phyloP scores from a whole-genome alignment of 2,329 filamentous ascomycete species.

The Neospermospora avenae region DNA sequence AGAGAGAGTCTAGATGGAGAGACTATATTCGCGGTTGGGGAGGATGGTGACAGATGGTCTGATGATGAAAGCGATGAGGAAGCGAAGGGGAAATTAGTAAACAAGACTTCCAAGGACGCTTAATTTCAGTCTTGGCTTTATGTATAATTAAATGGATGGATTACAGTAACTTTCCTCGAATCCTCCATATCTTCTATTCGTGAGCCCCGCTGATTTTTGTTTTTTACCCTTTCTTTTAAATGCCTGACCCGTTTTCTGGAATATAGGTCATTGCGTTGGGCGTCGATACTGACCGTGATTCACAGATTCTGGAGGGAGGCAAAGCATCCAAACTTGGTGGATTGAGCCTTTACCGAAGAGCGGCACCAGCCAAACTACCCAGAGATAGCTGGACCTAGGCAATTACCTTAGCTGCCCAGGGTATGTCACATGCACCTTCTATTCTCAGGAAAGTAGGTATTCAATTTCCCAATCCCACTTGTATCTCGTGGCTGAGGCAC shows the following conservation, averaged over 20 bases:
- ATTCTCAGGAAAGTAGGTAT: no score
- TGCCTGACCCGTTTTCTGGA: constrained; percentile 32
- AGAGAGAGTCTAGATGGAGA: constrained; percentile 75
- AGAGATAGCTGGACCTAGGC: no score
- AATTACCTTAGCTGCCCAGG: no score
- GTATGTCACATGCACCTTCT: no score
- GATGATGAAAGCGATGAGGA: constrained; percentile 68
- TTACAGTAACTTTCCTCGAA: constrained; percentile 4
- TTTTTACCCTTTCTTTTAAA: constrained; percentile 34
- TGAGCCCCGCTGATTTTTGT: neutral
- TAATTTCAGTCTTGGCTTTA: constrained; percentile 4
- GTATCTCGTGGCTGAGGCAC: no score
- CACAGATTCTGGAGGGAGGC: no score
- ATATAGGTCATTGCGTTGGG: neutral
- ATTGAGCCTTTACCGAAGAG: no score
- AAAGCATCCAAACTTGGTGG: no score
- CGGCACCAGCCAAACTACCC: no score
- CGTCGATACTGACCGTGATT: no score
- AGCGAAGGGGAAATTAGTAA: constrained; percentile 49
- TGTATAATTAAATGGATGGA: constrained; percentile 14
- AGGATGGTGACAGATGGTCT: constrained; percentile 77
- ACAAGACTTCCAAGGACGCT: constrained; percentile 34
- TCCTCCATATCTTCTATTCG: neutral
- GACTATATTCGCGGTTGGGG: constrained; percentile 92
- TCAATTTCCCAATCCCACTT: no score